Base-by-base conservation (phyloP, 257 asterid species). In the Gentiana straminea region DNA sequence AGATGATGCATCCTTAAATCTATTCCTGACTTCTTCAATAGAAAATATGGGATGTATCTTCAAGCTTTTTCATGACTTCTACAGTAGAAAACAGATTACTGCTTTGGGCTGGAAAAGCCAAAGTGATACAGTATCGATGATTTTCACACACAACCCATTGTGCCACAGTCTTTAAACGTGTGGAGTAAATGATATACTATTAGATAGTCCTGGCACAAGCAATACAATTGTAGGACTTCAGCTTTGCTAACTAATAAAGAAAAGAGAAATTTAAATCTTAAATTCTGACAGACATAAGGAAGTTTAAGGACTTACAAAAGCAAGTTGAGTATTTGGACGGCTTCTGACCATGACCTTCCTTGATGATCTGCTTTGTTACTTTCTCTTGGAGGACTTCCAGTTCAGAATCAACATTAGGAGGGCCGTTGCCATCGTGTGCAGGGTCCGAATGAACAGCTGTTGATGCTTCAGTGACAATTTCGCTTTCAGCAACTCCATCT, bases 281-380 rank as follows among this genome's bases (percentile, higher is more conserved):
- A 62, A 58, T 63, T 33, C 12, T 4, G 15, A 73, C 52, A 49
- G 38, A 33, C 41, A 54, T 35, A 51, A 33, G 41, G 32, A 53
- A 54, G 43, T 60, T 57, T 45, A 41, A 50, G 59, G 47, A 79
- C 94, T 83, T 81, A 91, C 98, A 52, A 58, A 91, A 91, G 81
- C 98, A 91, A 61, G 98, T 91, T 9, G 96, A 86, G 66, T 87
- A 87, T 67, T 87, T 91, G 39, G 98, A 79, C 59, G 98, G 96
- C 79, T 81, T 87, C 79, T 80, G 94, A 60, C 94, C 98, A 68
- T 83, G 90, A 54, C 95, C 94, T 69, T 91, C 95, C 74, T 81
- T 91, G 9, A 91, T 67, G 56, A 87, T 76, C 71, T 87, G 95
- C 86, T 84, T 91, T 8, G 72, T 79, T 69, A 91, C 96, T 74